Evolutionary conservation across 371 early-diverging fungal genomes (phyloP).

Genomic region (Mycotypha africana): DNA sequence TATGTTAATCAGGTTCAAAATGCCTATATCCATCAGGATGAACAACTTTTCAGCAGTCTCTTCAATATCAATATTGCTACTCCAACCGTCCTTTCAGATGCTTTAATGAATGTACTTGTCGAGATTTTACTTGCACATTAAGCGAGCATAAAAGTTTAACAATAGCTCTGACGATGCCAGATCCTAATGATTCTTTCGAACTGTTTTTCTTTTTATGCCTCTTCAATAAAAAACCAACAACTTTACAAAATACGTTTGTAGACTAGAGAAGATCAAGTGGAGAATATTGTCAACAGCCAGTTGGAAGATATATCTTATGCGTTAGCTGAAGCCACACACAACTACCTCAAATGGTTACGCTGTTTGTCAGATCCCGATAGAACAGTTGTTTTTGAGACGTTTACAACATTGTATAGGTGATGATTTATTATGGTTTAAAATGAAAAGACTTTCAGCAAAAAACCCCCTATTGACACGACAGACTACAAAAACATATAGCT

Average conservation of each 20-base stretch:
- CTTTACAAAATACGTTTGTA: no score
- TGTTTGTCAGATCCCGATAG: constrained; percentile 1
- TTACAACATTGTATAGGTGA: constrained; percentile 20
- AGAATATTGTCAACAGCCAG: background rate
- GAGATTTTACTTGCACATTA: no score
- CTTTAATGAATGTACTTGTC: no score
- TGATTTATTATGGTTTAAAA: no score
- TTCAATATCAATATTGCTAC: constrained; percentile 2
- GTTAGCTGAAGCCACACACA: constrained; percentile 7
- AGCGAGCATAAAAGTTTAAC: no score
- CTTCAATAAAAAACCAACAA: no score
- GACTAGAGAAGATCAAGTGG: constrained; percentile 5
- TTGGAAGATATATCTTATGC: constrained; percentile 18
- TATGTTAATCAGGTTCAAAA: constrained; percentile 1
- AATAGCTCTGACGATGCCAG: no score
- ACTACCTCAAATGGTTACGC: constrained; percentile 11
- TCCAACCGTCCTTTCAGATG: no score
- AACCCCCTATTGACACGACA: no score
- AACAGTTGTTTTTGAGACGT: constrained; percentile 13
- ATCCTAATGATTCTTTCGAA: no score
- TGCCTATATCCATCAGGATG: constrained; percentile 8
- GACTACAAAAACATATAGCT: constrained; percentile 2
- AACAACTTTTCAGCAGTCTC: constrained; percentile 1
- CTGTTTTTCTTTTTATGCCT: no score
- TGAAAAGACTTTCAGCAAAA: no score